Evolutionary conservation across 2,329 filamentous ascomycete genomes (phyloP).

Genomic region (Ophiostoma himal-ulmi): DNA sequence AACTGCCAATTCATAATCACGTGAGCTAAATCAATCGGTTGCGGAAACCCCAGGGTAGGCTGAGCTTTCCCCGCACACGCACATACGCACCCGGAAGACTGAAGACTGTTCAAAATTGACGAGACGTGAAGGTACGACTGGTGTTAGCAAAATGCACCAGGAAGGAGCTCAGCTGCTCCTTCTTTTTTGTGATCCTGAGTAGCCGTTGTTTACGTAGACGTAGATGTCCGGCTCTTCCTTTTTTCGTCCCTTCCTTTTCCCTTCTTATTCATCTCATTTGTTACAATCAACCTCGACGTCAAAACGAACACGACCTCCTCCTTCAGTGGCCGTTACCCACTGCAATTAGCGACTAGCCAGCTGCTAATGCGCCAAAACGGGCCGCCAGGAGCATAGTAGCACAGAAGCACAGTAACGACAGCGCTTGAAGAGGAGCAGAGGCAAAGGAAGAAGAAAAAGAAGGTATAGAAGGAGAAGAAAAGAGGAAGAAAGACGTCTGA

Average conservation of each 20-base stretch:
- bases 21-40: background rate
- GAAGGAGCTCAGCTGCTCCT: background rate
- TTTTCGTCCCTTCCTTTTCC: background rate
- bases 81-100: constrained; percentile 2
- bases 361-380: constrained; percentile 11
- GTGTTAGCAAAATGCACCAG: background rate
- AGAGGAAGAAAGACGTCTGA: background rate
- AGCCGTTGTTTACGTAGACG: background rate
- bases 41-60: background rate
- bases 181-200: background rate
- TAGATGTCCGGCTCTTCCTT: background rate
- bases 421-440: background rate
- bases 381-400: background rate
- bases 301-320: background rate
- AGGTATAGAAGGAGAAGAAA: background rate
- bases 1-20: background rate
- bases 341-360: constrained; percentile 10
- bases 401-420: too few relatives aligned
- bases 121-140: background rate
- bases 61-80: constrained; percentile 20
- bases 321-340: background rate
- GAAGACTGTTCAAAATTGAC: background rate
- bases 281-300: background rate
- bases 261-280: background rate
- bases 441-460: background rate